Evolutionary conservation across 768 basidiomycete genomes (phyloP).

Genomic region (Sarcomyxa edulis): DNA sequence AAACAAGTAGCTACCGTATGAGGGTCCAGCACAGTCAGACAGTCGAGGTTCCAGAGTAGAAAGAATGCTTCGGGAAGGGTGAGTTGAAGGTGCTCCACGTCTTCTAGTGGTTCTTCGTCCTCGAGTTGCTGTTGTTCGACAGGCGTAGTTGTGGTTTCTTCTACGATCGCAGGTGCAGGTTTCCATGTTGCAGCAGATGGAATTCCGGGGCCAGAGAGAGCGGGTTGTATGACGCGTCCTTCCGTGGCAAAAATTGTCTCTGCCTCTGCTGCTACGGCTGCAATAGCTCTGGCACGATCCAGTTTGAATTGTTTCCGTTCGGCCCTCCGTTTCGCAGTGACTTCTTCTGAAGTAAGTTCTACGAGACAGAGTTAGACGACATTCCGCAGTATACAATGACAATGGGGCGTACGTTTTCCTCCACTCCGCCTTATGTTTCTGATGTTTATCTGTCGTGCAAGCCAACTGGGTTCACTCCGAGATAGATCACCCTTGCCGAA

Average conservation of each 20-base stretch:
- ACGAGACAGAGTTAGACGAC: not conserved
- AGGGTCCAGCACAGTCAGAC: constrained; percentile 65
- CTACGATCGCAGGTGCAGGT: constrained; percentile 28
- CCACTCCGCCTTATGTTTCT: constrained; percentile 55
- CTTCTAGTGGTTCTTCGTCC: constrained; percentile 53
- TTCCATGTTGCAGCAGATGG: constrained; percentile 83
- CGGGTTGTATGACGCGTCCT: constrained; percentile 57
- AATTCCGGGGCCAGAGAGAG: constrained; percentile 56
- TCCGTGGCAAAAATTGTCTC: constrained; percentile 69
- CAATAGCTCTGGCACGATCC: constrained; percentile 86
- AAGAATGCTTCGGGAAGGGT: constrained; percentile 90
- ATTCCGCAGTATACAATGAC: not conserved
- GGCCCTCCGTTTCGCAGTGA: constrained; percentile 80
- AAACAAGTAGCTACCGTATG: constrained; percentile 45
- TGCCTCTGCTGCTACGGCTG: constrained; percentile 73
- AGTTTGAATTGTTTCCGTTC: constrained; percentile 92
- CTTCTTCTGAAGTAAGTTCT: constrained; percentile 87
- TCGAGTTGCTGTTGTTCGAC: constrained; percentile 28
- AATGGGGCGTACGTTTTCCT: constrained; percentile 48
- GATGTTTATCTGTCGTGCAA: constrained; percentile 69
- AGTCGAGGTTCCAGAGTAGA: constrained; percentile 78
- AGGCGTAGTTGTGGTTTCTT: constrained; percentile 15
- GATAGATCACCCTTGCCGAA: constrained; percentile 97
- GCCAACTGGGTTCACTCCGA: constrained; percentile 93
- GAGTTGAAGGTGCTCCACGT: constrained; percentile 88